phyloP scores from a whole-genome alignment of 2,329 filamentous ascomycete genomes.

The Eurotiales sp. region DNA sequence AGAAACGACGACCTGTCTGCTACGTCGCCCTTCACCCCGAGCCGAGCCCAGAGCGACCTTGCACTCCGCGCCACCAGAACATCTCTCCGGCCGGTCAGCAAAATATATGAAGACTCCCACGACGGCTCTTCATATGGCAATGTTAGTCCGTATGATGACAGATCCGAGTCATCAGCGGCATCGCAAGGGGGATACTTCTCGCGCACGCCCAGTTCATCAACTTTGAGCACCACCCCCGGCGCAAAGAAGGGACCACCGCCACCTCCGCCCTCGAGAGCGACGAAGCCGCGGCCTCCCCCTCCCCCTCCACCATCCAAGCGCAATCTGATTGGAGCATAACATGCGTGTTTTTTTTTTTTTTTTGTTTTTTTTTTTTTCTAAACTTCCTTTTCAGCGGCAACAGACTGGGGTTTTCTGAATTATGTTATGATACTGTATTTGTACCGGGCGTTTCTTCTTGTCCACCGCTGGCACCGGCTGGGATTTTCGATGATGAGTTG shows the following conservation, averaged over 20 bases:
- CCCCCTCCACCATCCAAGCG: conserved; percentile 61
- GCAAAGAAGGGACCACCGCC: conserved; percentile 56
- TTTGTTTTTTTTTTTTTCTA: too few relatives aligned
- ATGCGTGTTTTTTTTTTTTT: conserved; percentile 21
- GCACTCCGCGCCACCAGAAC: conserved; percentile 46
- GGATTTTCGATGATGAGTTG: not conserved
- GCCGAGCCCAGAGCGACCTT: conserved; percentile 52
- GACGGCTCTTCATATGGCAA: conserved; percentile 45
- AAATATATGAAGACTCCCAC: conserved; percentile 43
- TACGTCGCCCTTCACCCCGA: too few relatives aligned
- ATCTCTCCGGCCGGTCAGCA: conserved; percentile 42
- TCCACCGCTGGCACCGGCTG: conserved; percentile 8
- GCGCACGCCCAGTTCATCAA: conserved; percentile 50
- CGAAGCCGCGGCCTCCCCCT: conserved; percentile 60
- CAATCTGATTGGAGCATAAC: conserved; percentile 29
- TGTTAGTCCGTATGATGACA: conserved; percentile 46
- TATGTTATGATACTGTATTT: not conserved
- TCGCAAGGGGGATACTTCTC: conserved; percentile 51
- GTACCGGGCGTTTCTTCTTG: not conserved
- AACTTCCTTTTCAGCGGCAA: too few relatives aligned
- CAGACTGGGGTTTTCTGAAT: not conserved
- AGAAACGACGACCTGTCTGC: conserved; percentile 52
- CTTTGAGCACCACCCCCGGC: conserved; percentile 25
- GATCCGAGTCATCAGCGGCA: conserved; percentile 53
- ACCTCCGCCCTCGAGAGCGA: conserved; percentile 58